phyloP scores from a whole-genome alignment of 768 basidiomycete species.

The Mycena leptocephala region DNA sequence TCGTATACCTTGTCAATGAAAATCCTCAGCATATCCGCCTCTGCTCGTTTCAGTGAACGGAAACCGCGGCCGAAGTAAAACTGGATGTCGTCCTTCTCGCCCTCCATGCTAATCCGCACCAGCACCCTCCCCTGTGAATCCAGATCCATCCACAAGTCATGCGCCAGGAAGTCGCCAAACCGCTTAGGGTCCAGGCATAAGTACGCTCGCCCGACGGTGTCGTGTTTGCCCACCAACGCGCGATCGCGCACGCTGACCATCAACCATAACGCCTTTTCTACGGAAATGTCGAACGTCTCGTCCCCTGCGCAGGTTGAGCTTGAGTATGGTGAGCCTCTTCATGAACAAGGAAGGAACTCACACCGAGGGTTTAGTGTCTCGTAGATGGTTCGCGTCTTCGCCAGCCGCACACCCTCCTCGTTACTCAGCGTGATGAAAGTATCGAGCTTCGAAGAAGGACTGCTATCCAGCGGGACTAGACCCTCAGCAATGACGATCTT shows the following conservation, averaged over 20 bases:
- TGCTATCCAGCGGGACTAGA: slow-evolving; percentile 83
- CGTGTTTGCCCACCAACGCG: slow-evolving; percentile 92
- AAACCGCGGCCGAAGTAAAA: slow-evolving; percentile 98
- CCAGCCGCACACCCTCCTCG: slow-evolving; percentile 89
- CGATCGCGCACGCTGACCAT: slow-evolving; percentile 97
- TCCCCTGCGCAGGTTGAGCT: slow-evolving; percentile 78
- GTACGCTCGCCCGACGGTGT: slow-evolving; percentile 92
- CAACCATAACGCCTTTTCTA: slow-evolving; percentile 95
- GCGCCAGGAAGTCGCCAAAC: slow-evolving; percentile 91
- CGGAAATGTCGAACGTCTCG: slow-evolving; percentile 95
- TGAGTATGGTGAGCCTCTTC: neutral
- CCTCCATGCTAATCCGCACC: slow-evolving; percentile 96
- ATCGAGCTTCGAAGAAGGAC: slow-evolving; percentile 86
- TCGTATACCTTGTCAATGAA: slow-evolving; percentile 94
- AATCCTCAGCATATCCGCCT: slow-evolving; percentile 95
- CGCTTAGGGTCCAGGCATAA: slow-evolving; percentile 92
- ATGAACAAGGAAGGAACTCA: slow-evolving; percentile 56
- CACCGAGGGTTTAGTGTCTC: slow-evolving; percentile 93
- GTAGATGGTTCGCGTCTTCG: slow-evolving; percentile 97
- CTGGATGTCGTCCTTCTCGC: slow-evolving; percentile 97
- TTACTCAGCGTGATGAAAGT: slow-evolving; percentile 97
- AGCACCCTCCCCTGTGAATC: slow-evolving; percentile 90
- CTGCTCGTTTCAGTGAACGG: slow-evolving; percentile 92
- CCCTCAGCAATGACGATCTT: slow-evolving; percentile 95
- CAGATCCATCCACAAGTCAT: slow-evolving; percentile 94